Conservation (phyloP, 1,139 yeast genomes). For the Candida sp. region DNA sequence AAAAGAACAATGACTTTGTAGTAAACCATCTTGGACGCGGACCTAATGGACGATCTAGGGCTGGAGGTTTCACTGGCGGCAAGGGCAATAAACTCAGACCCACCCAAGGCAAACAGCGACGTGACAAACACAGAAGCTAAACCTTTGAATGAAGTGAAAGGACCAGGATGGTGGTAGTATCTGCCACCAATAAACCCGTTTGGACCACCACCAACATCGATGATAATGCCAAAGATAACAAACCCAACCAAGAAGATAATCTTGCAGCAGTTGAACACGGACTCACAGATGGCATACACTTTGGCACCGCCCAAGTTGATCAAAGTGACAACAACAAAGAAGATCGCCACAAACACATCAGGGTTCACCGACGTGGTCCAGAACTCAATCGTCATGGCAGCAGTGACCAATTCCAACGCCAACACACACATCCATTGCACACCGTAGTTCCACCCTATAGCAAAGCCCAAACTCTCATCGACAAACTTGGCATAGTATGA, state of each 20-base stretch:
- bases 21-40: constrained; percentile 39
- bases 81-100: constrained; percentile 34
- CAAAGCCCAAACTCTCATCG: constrained; percentile 43
- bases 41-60: constrained; percentile 35
- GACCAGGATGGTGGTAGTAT: constrained; percentile 35
- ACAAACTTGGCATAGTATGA: constrained; percentile 42
- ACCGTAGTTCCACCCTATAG: constrained; percentile 47
- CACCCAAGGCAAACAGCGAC: constrained; percentile 31
- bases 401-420: constrained; percentile 44
- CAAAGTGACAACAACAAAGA: constrained; percentile 29
- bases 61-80: constrained; percentile 37
- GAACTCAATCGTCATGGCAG: constrained; percentile 37
- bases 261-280: constrained; percentile 32
- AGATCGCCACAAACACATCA: constrained; percentile 35
- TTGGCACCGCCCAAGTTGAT: constrained; percentile 37
- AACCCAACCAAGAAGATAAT: constrained; percentile 36
- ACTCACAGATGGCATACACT: constrained; percentile 40
- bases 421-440: constrained; percentile 43
- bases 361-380: constrained; percentile 33
- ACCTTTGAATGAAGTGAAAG: constrained; percentile 27
- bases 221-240: constrained; percentile 30
- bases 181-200: constrained; percentile 35
- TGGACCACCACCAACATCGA: constrained; percentile 39
- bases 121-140: constrained; percentile 27
- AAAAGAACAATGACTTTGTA: constrained; percentile 38